Percentiles rank a stretch among this genome's conserved stretches.
phyloP scores from a whole-genome alignment of 805 yeast genomes.

The Starmera dryadoides region DNA sequence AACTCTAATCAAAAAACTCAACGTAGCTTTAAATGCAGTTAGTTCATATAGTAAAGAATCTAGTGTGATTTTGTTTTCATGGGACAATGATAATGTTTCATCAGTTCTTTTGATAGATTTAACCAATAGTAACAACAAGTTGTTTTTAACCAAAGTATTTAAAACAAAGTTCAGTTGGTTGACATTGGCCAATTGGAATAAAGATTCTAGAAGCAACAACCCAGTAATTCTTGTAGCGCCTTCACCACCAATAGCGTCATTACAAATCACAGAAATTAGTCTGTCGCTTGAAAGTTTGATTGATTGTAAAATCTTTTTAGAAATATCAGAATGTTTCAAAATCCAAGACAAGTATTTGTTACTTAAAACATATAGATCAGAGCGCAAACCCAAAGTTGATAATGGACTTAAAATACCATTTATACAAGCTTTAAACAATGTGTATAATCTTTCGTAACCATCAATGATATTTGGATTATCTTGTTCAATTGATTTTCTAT shows the following conservation, averaged over 20 bases:
- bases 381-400: constrained; percentile 59
- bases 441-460: constrained; percentile 47
- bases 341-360: constrained; percentile 56
- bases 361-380: constrained; percentile 72
- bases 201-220: constrained; percentile 62
- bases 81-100: constrained; percentile 38
- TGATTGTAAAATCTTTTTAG: constrained; percentile 43
- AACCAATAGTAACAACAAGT: constrained; percentile 57
- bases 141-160: constrained; percentile 54
- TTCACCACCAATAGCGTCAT: constrained; percentile 75
- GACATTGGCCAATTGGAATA: constrained; percentile 47
- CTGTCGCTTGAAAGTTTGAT: constrained; percentile 53
- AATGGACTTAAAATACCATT: constrained; percentile 66
- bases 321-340: constrained; percentile 30
- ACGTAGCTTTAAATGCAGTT: constrained; percentile 66
- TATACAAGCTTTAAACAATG: constrained; percentile 67
- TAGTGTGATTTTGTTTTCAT: constrained; percentile 32
- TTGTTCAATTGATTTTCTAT: constrained; percentile 23
- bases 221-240: constrained; percentile 73
- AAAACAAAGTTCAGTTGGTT: constrained; percentile 48
- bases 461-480: constrained; percentile 30
- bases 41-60: constrained; percentile 62
- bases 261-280: constrained; percentile 57
- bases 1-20: constrained; percentile 63
- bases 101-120: constrained; percentile 66